Evolutionary conservation across 805 yeast species (phyloP).

Genomic region (Cyberlindnera subsufficiens): DNA sequence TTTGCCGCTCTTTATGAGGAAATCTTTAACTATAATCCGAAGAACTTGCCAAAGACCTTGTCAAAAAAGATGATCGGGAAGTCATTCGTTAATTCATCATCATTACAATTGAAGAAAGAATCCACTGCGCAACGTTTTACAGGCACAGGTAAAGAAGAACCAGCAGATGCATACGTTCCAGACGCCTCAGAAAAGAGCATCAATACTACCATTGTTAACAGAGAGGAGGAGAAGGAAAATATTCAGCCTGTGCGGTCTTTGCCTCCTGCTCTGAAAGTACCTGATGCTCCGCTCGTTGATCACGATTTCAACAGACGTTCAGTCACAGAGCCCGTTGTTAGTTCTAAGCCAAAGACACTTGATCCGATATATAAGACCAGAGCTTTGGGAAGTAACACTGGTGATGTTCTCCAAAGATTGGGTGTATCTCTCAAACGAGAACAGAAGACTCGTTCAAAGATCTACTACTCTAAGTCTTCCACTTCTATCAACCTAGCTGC

Average conservation of each 20-base stretch:
- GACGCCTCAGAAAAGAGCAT: background rate
- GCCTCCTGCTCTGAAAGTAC: background rate
- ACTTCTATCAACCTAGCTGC: slow-evolving; percentile 23
- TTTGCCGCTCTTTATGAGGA: slow-evolving; percentile 26
- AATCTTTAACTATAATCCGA: slow-evolving; percentile 20
- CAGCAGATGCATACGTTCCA: background rate
- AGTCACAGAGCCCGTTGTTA: slow-evolving; percentile 15
- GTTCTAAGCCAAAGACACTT: slow-evolving; percentile 15
- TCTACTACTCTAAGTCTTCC: slow-evolving; percentile 23
- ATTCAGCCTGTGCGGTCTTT: background rate
- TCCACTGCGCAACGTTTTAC: background rate
- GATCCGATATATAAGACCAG: slow-evolving; percentile 21
- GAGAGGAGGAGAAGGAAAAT: background rate
- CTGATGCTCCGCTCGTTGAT: slow-evolving; percentile 3
- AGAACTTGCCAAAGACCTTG: slow-evolving; percentile 5
- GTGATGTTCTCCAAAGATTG: slow-evolving; percentile 17
- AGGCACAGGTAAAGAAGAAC: background rate
- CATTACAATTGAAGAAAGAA: background rate
- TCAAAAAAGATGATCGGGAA: background rate
- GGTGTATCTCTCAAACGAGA: slow-evolving; percentile 18
- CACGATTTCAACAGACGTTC: slow-evolving; percentile 14
- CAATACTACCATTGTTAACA: background rate
- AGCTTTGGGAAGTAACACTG: slow-evolving; percentile 13
- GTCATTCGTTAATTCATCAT: background rate
- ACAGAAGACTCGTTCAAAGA: slow-evolving; percentile 16